These are phyloP conservation scores for Arthrobotrys entomopaga DNA, from an alignment of 2,329 filamentous ascomycete genomes.

Conservation along the genomic window DNA sequence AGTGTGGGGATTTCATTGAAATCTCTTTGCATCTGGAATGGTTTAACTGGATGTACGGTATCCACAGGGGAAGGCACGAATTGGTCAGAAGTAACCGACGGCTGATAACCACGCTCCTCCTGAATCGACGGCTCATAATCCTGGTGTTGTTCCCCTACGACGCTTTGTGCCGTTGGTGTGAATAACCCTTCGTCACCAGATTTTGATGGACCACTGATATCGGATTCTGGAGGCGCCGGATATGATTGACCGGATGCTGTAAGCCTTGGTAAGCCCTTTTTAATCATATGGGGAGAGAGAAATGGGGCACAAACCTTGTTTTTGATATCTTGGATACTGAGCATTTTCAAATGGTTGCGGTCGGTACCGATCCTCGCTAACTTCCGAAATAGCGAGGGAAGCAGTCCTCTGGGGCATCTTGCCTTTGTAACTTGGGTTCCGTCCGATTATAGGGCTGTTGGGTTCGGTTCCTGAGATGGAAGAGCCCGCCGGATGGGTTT, in stretches of 20 bases:
- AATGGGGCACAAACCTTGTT: constrained; percentile 33
- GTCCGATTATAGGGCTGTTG: constrained; percentile 31
- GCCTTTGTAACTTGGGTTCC: constrained; percentile 43
- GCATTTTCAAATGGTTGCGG: constrained; percentile 45
- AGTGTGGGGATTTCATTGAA: constrained; percentile 51
- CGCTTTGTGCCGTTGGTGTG: constrained; percentile 31
- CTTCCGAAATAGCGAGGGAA: constrained; percentile 43
- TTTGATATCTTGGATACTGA: constrained; percentile 40
- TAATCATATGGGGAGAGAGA: neutral
- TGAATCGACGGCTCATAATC: constrained; percentile 53
- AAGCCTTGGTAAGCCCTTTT: constrained; percentile 6
- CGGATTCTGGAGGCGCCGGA: constrained; percentile 42
- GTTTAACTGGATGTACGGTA: constrained; percentile 32
- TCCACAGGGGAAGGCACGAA: constrained; percentile 47
- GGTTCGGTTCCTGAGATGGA: constrained; percentile 22
- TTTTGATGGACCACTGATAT: constrained; percentile 47
- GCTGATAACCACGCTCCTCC: constrained; percentile 43
- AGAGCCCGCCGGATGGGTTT: constrained; percentile 3
- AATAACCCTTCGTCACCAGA: constrained; percentile 42
- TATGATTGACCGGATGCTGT: constrained; percentile 29
- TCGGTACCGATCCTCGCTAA: constrained; percentile 45
- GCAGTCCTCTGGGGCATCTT: constrained; percentile 46
- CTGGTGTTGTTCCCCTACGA: constrained; percentile 29
- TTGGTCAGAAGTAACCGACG: constrained; percentile 38
- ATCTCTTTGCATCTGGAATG: constrained; percentile 32